A percentile compares a stretch with the other conserved stretches of the same genome.
These are phyloP conservation scores for Aspergillus nomiae DNA, from an alignment of 2,329 filamentous ascomycete species.

Conservation along the genomic window DNA sequence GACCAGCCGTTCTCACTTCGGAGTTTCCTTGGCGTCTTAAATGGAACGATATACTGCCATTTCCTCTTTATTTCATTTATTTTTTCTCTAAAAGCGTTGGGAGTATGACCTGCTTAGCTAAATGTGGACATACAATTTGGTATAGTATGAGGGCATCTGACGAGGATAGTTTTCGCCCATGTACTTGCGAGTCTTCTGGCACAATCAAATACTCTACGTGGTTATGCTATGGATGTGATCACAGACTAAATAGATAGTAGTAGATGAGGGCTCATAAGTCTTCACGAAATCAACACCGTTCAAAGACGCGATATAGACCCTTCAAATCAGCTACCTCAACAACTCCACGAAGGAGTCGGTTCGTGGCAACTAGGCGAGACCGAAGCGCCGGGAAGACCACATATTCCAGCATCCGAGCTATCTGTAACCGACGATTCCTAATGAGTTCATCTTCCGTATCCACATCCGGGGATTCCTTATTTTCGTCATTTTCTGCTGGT, in stretches of 20 bases:
- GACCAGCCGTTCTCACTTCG: not conserved
- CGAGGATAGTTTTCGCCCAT: too few species aligned
- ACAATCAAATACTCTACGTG: not conserved
- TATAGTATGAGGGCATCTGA: not conserved
- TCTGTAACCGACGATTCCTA: slow-evolving; percentile 60
- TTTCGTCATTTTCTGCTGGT: slow-evolving; percentile 6
- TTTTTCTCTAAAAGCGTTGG: not conserved
- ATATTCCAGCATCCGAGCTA: slow-evolving; percentile 79
- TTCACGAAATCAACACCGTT: slow-evolving; percentile 68
- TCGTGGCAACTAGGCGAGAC: slow-evolving; percentile 78
- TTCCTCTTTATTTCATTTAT: not conserved
- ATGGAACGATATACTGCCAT: not conserved
- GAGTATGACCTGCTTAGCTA: not conserved
- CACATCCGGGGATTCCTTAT: slow-evolving; percentile 6
- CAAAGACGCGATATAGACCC: slow-evolving; percentile 90
- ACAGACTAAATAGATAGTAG: not conserved
- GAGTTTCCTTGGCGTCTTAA: not conserved
- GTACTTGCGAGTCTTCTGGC: not conserved
- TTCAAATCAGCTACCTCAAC: slow-evolving; percentile 90
- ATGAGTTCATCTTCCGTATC: slow-evolving; percentile 53
- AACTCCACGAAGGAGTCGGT: slow-evolving; percentile 71
- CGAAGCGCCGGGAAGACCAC: slow-evolving; percentile 89
- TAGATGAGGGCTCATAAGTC: not conserved
- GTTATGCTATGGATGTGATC: not conserved
- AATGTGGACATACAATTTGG: not conserved